Conservation (phyloP, 495 filamentous ascomycete species). For the Lichenothelia convexa region DNA sequence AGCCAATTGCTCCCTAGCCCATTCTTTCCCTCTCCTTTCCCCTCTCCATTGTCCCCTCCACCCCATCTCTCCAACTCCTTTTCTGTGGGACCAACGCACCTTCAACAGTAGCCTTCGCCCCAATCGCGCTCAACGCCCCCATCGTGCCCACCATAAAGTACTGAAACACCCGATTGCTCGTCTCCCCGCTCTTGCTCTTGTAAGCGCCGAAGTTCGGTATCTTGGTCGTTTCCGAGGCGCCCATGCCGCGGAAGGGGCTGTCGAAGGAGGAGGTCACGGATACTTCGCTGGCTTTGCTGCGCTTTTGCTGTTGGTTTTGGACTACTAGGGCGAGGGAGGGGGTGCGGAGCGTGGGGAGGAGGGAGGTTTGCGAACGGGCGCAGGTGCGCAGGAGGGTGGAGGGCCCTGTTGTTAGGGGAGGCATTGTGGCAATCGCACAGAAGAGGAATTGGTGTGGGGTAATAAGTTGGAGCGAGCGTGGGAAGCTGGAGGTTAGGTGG, state of each 20-base stretch:
- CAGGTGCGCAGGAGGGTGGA: conserved; percentile 19
- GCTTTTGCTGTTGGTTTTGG: conserved; percentile 6
- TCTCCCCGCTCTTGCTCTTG: conserved; percentile 41
- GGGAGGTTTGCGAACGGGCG: conserved; percentile 19
- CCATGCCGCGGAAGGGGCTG: conserved; percentile 28
- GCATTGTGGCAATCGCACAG: conserved; percentile 12
- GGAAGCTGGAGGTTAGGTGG: conserved; percentile 4
- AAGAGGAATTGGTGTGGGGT: conserved; percentile 3
- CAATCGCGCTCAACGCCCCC: conserved; percentile 74
- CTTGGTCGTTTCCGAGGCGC: conserved; percentile 33
- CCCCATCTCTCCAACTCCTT: neutral
- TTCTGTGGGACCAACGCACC: conserved; percentile 38
- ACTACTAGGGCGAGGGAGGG: conserved; percentile 12
- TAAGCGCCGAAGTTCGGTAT: conserved; percentile 88
- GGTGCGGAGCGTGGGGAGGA: conserved; percentile 16
- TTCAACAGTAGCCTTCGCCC: conserved; percentile 92
- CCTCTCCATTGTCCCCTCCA: neutral
- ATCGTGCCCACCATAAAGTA: conserved; percentile 98
- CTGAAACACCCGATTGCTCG: conserved; percentile 65
- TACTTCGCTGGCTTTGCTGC: conserved; percentile 15
- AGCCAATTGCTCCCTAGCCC: conserved; percentile 8
- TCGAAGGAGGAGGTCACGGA: conserved; percentile 39
- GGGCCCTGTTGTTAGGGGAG: conserved; percentile 19
- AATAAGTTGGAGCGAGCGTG: conserved; percentile 1
- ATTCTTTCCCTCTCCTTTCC: too few relatives aligned